A percentile compares a stretch with the other conserved stretches of the same genome.
Evolutionary conservation across 2,329 filamentous ascomycete species (phyloP).

Genomic region (Myriangium duriaei): DNA sequence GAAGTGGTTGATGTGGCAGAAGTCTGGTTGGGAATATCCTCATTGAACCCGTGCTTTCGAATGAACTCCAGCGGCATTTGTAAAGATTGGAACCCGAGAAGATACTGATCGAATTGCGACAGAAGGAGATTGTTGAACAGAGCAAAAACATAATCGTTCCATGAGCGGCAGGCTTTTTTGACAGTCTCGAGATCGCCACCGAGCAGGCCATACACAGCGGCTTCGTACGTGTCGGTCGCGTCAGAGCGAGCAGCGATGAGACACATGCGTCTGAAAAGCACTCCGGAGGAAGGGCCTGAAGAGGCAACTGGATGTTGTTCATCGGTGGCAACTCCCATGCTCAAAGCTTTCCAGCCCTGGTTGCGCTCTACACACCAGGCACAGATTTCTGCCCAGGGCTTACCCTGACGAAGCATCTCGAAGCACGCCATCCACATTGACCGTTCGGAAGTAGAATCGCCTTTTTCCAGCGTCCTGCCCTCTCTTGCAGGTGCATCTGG

Average conservation of each 20-base stretch:
- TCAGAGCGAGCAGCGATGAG: constrained; percentile 56
- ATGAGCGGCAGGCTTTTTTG: constrained; percentile 60
- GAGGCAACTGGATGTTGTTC: constrained; percentile 26
- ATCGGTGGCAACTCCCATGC: constrained; percentile 57
- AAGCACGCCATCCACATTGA: constrained; percentile 91
- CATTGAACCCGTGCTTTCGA: neutral
- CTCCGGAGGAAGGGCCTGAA: constrained; percentile 28
- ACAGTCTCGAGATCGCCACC: constrained; percentile 72
- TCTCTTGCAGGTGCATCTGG: constrained; percentile 82
- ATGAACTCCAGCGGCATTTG: constrained; percentile 1
- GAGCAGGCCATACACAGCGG: constrained; percentile 82
- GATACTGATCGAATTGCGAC: constrained; percentile 63
- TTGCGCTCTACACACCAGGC: constrained; percentile 79
- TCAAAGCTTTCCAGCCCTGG: constrained; percentile 79
- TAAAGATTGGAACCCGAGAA: constrained; percentile 31
- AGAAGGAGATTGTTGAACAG: constrained; percentile 79
- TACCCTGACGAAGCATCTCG: constrained; percentile 81
- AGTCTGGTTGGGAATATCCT: neutral
- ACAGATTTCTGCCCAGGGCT: constrained; percentile 56
- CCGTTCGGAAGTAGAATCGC: constrained; percentile 80
- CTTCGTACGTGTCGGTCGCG: constrained; percentile 64
- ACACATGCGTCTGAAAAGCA: constrained; percentile 66
- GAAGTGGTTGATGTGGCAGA: constrained; percentile 14
- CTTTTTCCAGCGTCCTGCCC: constrained; percentile 58
- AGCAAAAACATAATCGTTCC: constrained; percentile 79